phyloP scores from a whole-genome alignment of 208 protist species.

The Trichomonas gallinae region DNA sequence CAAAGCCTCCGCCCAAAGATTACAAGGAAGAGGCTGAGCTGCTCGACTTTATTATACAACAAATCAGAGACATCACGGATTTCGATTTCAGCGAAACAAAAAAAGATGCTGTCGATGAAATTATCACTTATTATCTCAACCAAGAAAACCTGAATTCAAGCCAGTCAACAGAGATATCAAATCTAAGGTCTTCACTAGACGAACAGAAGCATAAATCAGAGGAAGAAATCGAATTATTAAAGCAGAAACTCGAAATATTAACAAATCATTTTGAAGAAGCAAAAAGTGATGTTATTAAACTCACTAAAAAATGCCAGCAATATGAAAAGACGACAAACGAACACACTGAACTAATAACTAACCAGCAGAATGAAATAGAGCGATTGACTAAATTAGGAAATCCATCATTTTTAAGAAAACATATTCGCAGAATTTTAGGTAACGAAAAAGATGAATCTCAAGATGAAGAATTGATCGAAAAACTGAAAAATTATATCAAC shows the following conservation, averaged over 20 bases:
- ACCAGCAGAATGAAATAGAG: background rate
- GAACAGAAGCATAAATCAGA: background rate
- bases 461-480: background rate
- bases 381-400: background rate
- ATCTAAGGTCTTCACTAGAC: background rate
- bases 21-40: background rate
- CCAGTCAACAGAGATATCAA: background rate
- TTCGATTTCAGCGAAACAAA: background rate
- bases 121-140: background rate
- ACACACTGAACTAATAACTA: background rate
- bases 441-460: background rate
- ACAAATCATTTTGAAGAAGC: background rate
- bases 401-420: background rate
- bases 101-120: background rate
- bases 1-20: background rate
- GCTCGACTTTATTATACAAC: background rate
- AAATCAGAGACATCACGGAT: background rate
- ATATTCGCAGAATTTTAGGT: background rate
- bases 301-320: background rate
- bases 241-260: background rate
- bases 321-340: background rate
- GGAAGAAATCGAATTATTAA: background rate
- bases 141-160: background rate
- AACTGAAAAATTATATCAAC: background rate
- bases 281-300: background rate